Evolutionary conservation across 2,329 filamentous ascomycete genomes (phyloP).

Genomic region (Akanthomyces uredinophilus): DNA sequence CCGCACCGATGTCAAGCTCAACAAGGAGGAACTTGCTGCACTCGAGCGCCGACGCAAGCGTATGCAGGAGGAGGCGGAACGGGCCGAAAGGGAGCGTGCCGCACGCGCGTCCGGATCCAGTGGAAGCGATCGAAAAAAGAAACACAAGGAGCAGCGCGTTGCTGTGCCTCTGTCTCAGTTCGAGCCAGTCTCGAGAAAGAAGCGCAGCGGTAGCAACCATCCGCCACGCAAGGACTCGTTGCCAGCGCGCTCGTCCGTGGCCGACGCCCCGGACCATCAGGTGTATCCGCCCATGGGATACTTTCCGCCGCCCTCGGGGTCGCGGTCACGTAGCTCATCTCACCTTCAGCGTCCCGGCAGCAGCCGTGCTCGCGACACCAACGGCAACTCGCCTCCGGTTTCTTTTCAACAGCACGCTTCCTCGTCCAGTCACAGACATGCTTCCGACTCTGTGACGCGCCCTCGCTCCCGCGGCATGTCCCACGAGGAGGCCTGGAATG

Average conservation of each 20-base stretch:
- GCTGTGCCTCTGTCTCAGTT: conserved; percentile 51
- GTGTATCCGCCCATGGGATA: conserved; percentile 46
- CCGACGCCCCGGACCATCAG: conserved; percentile 17
- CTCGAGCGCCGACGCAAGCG: conserved; percentile 64
- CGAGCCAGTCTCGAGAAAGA: conserved; percentile 37
- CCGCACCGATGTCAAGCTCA: conserved; percentile 73
- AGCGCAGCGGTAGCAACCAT: conserved; percentile 19
- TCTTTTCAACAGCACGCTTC: conserved; percentile 40
- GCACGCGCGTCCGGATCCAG: conserved; percentile 19
- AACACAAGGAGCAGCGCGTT: conserved; percentile 42
- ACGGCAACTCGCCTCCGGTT: conserved; percentile 37
- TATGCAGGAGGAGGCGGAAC: conserved; percentile 42
- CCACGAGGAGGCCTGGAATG: conserved; percentile 28
- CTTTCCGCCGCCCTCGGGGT: conserved; percentile 43
- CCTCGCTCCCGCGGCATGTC: conserved; percentile 29
- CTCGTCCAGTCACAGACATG: conserved; percentile 34
- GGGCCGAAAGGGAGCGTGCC: conserved; percentile 12
- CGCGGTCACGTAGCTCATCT: conserved; percentile 39
- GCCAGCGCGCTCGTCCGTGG: conserved; percentile 33
- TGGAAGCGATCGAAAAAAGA: conserved; percentile 33
- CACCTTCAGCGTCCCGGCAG: conserved; percentile 32
- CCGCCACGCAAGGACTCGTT: conserved; percentile 30
- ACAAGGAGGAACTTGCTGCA: conserved; percentile 72
- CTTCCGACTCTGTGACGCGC: conserved; percentile 38
- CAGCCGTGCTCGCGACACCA: conserved; percentile 28